Conservation (phyloP, 306 rosid species). For the Vigna unguiculata region DNA sequence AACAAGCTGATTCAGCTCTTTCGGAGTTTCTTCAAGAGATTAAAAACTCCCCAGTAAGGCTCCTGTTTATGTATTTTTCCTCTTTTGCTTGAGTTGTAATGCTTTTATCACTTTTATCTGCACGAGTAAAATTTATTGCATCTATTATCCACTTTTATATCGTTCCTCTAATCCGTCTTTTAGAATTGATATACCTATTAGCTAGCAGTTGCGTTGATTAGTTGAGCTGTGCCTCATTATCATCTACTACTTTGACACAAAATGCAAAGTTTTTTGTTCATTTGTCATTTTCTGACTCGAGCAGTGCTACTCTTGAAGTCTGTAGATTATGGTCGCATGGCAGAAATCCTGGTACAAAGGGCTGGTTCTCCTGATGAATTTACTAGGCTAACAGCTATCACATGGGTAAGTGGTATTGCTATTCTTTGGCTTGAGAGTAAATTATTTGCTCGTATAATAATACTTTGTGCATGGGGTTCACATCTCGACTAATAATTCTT, state of each 20-base stretch:
- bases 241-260: conserved; percentile 43
- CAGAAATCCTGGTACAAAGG: conserved; percentile 95
- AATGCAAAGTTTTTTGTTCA: conserved; percentile 64
- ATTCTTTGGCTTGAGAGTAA: conserved; percentile 26
- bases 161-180: conserved; percentile 5
- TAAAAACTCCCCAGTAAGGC: conserved; percentile 97
- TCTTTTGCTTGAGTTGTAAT: conserved; percentile 53
- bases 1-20: conserved; percentile 99
- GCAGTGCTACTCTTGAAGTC: conserved; percentile 99
- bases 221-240: conserved; percentile 12
- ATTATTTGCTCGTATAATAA: conserved; percentile 6
- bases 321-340: conserved; percentile 99
- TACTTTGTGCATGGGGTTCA: conserved; percentile 26
- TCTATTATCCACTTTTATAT: conserved; percentile 6
- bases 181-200: conserved; percentile 7
- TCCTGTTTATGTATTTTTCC: conserved; percentile 40
- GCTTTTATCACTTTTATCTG: conserved; percentile 42
- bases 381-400: conserved; percentile 94
- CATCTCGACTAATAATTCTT: conserved; percentile 4
- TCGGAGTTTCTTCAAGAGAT: conserved; percentile 99
- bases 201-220: conserved; percentile 23
- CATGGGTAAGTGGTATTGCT: conserved; percentile 75
- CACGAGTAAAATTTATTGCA: conserved; percentile 6
- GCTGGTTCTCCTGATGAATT: conserved; percentile 90
- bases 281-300: conserved; percentile 93